Conservation (phyloP, 2,329 filamentous ascomycete species). For the Fusarium hostae region DNA sequence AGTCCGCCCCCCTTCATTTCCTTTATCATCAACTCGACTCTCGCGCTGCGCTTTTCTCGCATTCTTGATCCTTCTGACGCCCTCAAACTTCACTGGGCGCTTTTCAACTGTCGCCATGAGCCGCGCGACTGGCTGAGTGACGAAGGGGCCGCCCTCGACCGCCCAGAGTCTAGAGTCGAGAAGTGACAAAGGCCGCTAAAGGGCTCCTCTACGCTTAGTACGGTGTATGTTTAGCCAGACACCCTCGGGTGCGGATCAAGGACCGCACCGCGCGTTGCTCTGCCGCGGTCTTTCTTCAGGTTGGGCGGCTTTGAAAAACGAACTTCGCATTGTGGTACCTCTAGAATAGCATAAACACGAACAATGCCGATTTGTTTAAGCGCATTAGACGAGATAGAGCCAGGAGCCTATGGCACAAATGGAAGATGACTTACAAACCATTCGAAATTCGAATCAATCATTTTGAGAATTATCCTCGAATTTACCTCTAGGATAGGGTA, state of each 20-base stretch:
- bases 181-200: conserved; percentile 21
- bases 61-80: conserved; percentile 32
- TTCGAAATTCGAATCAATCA: background rate
- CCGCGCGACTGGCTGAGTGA: conserved; percentile 32
- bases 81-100: conserved; percentile 26
- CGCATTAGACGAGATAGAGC: background rate
- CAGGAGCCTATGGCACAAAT: background rate
- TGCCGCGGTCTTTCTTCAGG: conserved; percentile 34
- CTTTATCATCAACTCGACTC: background rate
- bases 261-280: conserved; percentile 19
- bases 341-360: conserved; percentile 1
- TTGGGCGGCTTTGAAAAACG: conserved; percentile 13
- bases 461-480: background rate
- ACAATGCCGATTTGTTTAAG: background rate
- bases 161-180: conserved; percentile 31
- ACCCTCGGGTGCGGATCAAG: conserved; percentile 18
- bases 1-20: background rate
- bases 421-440: background rate
- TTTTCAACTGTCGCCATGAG: conserved; percentile 24
- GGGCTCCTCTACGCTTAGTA: background rate
- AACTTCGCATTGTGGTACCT: background rate
- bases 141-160: conserved; percentile 24
- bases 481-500: background rate
- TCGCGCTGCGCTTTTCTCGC: conserved; percentile 2
- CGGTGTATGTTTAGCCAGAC: conserved; percentile 15